These are phyloP conservation scores for Ophiostoma sp. DNA, from an alignment of 2,329 filamentous ascomycete genomes.

Conservation along the genomic window DNA sequence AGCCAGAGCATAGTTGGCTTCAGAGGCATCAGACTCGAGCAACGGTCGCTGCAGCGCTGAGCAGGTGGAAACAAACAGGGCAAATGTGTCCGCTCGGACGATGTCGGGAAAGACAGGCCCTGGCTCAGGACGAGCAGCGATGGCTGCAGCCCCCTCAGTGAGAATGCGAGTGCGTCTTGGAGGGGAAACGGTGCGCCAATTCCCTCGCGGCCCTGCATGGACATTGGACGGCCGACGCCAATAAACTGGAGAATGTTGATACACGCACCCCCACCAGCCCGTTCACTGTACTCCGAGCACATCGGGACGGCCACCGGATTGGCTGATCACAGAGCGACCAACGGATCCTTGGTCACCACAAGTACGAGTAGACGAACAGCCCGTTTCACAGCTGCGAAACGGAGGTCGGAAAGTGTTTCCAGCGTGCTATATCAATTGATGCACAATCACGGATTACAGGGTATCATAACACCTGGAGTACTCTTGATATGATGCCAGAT, in stretches of 20 bases:
- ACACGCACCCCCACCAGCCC: neutral
- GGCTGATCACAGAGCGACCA: neutral
- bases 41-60: neutral
- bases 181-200: slow-evolving; percentile 7
- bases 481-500: too few relatives aligned
- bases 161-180: too few relatives aligned
- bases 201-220: neutral
- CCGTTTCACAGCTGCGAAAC: too few relatives aligned
- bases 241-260: neutral
- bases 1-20: too few relatives aligned
- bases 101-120: slow-evolving; percentile 20
- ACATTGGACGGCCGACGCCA: neutral
- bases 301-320: neutral
- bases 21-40: neutral
- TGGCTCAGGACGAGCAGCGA: neutral
- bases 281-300: neutral
- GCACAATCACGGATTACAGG: too few relatives aligned
- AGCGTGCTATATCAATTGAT: too few relatives aligned
- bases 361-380: too few relatives aligned
- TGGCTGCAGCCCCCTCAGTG: too few relatives aligned
- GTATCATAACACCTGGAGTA: too few relatives aligned
- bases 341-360: neutral
- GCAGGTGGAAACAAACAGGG: slow-evolving; percentile 1
- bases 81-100: slow-evolving; percentile 16
- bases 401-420: too few relatives aligned